phyloP scores from a whole-genome alignment of 345 rosid genomes.

The Pseudoturritis turrita region DNA sequence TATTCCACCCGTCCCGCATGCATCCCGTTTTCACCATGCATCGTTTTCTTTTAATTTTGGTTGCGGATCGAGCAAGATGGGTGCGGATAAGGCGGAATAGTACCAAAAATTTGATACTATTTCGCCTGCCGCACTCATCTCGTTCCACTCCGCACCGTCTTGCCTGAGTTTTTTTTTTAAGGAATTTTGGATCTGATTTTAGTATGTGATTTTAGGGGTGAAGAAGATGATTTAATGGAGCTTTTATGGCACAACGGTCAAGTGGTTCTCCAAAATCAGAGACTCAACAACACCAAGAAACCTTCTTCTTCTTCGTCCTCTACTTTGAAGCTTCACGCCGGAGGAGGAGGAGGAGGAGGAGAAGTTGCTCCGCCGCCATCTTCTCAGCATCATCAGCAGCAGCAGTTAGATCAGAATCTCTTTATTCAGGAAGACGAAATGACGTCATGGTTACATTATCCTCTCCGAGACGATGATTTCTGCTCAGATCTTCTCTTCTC shows the following conservation, averaged over 20 bases:
- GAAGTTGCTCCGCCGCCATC: constrained; percentile 14
- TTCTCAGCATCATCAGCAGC: constrained; percentile 32
- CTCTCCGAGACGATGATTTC: constrained; percentile 47
- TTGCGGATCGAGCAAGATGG: too few relatives aligned
- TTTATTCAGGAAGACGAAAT: constrained; percentile 91
- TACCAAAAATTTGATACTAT: too few relatives aligned
- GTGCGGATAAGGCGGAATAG: too few relatives aligned
- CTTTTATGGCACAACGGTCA: constrained; percentile 92
- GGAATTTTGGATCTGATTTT: neutral
- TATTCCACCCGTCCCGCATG: too few relatives aligned
- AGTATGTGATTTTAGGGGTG: constrained; percentile 26
- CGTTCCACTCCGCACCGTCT: too few relatives aligned
- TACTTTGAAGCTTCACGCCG: neutral
- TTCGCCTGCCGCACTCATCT: too few relatives aligned
- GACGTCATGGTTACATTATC: constrained; percentile 87
- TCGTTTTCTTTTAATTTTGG: too few relatives aligned
- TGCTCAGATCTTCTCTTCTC: constrained; percentile 59
- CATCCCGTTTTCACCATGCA: too few relatives aligned
- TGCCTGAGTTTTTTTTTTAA: neutral
- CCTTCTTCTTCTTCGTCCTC: constrained; percentile 17
- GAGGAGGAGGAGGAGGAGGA: neutral
- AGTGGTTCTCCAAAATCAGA: constrained; percentile 65
- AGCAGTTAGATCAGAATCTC: constrained; percentile 35
- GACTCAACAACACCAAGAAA: constrained; percentile 43
- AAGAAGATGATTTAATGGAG: constrained; percentile 76